A percentile compares a stretch with the other conserved stretches of the same genome.
phyloP scores from a whole-genome alignment of 306 rosid genomes.

The Cicer yamashitae region DNA sequence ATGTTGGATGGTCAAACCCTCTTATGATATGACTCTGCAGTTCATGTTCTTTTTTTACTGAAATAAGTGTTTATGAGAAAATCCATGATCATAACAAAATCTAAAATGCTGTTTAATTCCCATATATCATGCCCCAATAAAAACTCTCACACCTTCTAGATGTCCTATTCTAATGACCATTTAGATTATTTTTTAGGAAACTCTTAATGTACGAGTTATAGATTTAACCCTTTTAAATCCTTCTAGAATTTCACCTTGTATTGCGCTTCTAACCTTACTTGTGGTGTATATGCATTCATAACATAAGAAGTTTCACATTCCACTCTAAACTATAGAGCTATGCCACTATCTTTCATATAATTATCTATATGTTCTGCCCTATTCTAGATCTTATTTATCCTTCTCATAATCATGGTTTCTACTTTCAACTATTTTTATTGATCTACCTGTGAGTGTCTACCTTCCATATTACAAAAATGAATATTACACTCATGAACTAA shows the following conservation, averaged over 20 bases:
- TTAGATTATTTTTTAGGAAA: background rate
- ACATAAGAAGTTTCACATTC: background rate
- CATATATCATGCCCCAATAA: background rate
- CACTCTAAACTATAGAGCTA: background rate
- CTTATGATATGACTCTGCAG: background rate
- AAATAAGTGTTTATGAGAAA: background rate
- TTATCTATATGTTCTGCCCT: background rate
- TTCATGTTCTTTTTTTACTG: background rate
- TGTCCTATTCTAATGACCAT: background rate
- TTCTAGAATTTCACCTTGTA: background rate
- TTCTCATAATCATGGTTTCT: background rate
- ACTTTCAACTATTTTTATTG: background rate
- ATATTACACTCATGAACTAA: background rate
- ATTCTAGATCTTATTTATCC: conserved; percentile 6
- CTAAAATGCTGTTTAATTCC: background rate
- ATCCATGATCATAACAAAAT: background rate
- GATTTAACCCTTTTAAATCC: background rate
- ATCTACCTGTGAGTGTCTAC: background rate
- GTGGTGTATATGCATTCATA: background rate
- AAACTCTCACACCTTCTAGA: background rate
- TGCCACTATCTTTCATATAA: background rate
- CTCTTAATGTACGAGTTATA: background rate
- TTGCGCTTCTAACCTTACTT: background rate
- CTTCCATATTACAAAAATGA: conserved; percentile 3
- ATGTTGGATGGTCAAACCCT: conserved; percentile 12